These are phyloP conservation scores for Raphidocelis subcapitata DNA, from an alignment of 139 green algal genomes.

Conservation along the genomic window DNA sequence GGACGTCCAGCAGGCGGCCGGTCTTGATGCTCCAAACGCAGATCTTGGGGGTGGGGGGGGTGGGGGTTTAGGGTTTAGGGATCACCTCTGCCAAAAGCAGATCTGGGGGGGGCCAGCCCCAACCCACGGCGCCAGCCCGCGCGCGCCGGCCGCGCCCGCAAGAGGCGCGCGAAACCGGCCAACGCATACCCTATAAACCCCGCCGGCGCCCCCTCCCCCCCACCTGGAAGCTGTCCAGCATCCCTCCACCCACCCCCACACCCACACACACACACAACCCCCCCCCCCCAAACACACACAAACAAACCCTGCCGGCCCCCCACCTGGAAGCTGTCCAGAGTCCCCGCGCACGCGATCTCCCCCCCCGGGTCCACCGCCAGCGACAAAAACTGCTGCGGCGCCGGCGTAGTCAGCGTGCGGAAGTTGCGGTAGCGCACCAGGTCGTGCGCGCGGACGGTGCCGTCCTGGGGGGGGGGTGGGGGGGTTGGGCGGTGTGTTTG, in stretches of 20 bases:
- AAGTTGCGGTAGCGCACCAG: slow-evolving; percentile 94
- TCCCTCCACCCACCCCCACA: neutral
- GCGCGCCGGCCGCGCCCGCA: no score
- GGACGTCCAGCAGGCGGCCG: slow-evolving; percentile 88
- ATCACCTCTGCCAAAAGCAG: neutral
- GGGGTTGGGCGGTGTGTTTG: no score
- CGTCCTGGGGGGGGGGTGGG: slow-evolving; percentile 53
- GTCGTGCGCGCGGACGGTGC: slow-evolving; percentile 94
- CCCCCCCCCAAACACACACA: neutral
- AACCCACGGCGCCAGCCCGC: neutral
- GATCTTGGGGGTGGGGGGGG: slow-evolving; percentile 54
- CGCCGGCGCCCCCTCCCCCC: no score
- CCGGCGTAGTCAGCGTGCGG: slow-evolving; percentile 86
- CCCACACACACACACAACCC: neutral
- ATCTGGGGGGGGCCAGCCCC: neutral
- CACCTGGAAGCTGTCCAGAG: slow-evolving; percentile 81
- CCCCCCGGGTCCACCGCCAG: slow-evolving; percentile 87
- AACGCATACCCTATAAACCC: no score
- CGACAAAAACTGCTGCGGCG: slow-evolving; percentile 80
- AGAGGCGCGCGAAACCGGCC: no score
- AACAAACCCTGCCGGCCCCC: neutral
- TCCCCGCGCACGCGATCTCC: slow-evolving; percentile 86
- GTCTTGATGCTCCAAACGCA: slow-evolving; percentile 95
- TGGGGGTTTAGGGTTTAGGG: neutral
- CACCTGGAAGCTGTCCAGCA: no score